phyloP scores from a whole-genome alignment of 352 stramenopile species.

The Globisporangium middletonii region DNA sequence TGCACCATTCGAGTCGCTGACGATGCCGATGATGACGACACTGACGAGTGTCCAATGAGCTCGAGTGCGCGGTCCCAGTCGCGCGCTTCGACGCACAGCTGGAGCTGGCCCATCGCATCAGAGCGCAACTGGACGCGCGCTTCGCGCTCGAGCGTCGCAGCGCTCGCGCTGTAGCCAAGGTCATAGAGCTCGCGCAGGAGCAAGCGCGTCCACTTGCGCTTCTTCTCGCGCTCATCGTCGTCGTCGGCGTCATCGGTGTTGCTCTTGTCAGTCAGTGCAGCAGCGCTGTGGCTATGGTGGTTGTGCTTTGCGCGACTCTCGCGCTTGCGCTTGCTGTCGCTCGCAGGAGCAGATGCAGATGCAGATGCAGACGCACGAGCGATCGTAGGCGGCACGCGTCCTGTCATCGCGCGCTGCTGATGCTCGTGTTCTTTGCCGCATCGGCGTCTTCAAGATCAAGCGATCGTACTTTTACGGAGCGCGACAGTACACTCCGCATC shows the following conservation, averaged over 20 bases:
- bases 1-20: conserved; percentile 2
- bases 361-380: neutral
- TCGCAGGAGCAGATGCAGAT: neutral
- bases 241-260: neutral
- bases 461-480: no score
- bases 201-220: conserved; percentile 62
- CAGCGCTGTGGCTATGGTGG: neutral
- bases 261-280: neutral
- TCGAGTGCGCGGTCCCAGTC: conserved; percentile 55
- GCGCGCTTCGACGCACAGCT: conserved; percentile 26
- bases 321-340: conserved; percentile 29
- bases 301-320: neutral
- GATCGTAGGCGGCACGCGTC: no score
- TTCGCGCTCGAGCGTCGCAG: conserved; percentile 47
- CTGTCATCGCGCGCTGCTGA: neutral
- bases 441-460: no score
- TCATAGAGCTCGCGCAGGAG: conserved; percentile 76
- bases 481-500: no score
- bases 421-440: no score
- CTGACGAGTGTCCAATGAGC: conserved; percentile 17
- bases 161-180: conserved; percentile 38
- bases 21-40: no score
- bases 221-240: conserved; percentile 5
- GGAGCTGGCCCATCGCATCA: conserved; percentile 41
- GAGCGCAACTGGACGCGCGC: conserved; percentile 52